Evolutionary conservation across 441 rosid species (phyloP).

Genomic region (Bruguiera hainesii): DNA sequence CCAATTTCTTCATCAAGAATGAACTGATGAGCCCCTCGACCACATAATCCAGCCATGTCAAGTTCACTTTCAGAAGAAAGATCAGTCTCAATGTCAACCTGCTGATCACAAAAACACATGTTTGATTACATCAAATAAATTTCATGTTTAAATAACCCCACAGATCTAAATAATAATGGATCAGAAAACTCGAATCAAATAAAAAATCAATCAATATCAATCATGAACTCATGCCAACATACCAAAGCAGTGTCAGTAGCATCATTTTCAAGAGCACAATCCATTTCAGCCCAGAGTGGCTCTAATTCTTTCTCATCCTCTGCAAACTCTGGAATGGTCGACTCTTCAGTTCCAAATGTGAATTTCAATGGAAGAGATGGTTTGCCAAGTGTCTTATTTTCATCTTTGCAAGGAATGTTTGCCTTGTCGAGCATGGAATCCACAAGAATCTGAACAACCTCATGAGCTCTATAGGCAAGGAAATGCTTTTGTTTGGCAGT

Average conservation of each 20-base stretch:
- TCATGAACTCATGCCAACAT: background rate
- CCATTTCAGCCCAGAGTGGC: conserved; percentile 51
- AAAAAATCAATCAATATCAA: background rate
- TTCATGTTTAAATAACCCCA: background rate
- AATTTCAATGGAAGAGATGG: conserved; percentile 33
- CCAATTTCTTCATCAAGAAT: conserved; percentile 69
- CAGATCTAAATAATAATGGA: too few species aligned
- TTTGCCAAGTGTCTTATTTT: background rate
- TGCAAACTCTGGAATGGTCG: conserved; percentile 34
- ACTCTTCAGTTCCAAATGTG: conserved; percentile 41
- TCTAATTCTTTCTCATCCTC: conserved; percentile 48
- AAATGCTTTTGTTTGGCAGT: conserved; percentile 10
- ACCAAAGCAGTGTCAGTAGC: conserved; percentile 29
- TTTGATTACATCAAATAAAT: background rate
- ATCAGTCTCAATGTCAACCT: conserved; percentile 21
- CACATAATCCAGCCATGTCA: conserved; percentile 23
- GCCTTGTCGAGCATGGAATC: conserved; percentile 30
- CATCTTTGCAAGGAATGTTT: conserved; percentile 15
- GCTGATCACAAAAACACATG: background rate
- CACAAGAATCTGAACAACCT: conserved; percentile 26
- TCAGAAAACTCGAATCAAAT: background rate
- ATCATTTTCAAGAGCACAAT: conserved; percentile 30
- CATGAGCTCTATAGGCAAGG: conserved; percentile 4
- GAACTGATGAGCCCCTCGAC: conserved; percentile 41
- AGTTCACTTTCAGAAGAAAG: conserved; percentile 9